Base-by-base conservation (phyloP, 2,329 filamentous ascomycete species). In the Balansia obtecta region DNA sequence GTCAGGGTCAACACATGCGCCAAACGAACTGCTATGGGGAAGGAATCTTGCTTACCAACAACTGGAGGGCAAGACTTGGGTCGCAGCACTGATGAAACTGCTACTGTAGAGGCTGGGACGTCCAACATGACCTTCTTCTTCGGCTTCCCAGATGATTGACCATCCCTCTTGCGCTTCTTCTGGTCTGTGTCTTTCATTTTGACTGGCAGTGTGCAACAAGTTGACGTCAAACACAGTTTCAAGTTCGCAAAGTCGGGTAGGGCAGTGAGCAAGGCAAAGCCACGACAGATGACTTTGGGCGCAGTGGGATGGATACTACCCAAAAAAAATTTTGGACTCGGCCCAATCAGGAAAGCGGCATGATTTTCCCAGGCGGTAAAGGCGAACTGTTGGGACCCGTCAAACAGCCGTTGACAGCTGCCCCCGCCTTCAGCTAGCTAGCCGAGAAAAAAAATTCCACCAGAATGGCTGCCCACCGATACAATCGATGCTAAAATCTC, bases 81-180 rank as follows among this genome's bases (percentile, higher is more conserved):
- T 52, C 66, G 65, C 27, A 72, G 63, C 13, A 77, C 59, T 2
- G 74, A 70, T 33, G 72, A 68, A 32, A 80, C 67, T 41, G 65
- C 70, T 49, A 75, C 65, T 34, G 63, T 67, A 22, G 66, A 54
- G 45, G 66, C 58, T 15, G 65, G 55, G n/a, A 65, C 61, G 56
- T 74, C 67, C 40, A 76, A 65, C 45, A 69, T 67, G n/a, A 75
- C 71, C 63, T 78, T 79, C 63, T 72, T 80, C 55, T 74, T 73
- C 22, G 69, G 64, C 50, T 70, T 71, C 1, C 64, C 61, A 2
- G 62, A 58, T 39, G 64, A 60, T 11, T 72, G 70, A 38, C 67
- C 67, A 16, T 67, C 66, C 53, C 74, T 69, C 65, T 81, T 81
- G 51, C 77, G 70, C 64, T 82, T 81, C 60, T 74, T 75, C 51